Evolutionary conservation across 169 alveolate species (phyloP), one percentile per base, ranked within the genome.

Genomic region (Eimeria necatrix): DNA sequence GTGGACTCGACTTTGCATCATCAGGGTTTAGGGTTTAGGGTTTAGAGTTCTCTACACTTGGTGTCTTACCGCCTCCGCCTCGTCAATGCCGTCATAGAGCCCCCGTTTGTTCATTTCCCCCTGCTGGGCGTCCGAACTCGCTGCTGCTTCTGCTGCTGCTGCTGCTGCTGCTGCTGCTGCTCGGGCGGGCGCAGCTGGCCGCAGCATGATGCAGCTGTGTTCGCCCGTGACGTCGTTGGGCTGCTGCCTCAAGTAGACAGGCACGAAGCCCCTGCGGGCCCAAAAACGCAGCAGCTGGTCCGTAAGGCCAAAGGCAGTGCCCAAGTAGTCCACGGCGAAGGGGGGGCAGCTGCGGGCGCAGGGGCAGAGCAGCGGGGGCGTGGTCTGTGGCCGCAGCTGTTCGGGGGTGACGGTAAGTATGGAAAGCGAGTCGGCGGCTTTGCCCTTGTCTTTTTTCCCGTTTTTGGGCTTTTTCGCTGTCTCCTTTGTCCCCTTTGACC

Each of bases 161-260:
- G 90, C 91, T 2, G 73, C 91, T 41, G 70, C 83, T 3, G 96
- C 59, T 12, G 52, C 93, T 12, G 26, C 73, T 9, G 91, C 41
- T 12, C 74, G 10, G 6, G 51, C 90, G 6, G 32, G 84, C 32
- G 74, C 59, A 9, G 96, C 64, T 8, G 96, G 96, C 24, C 97
- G 96, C 78, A 99, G 85, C 99, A 99, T 97, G 70, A 99, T 97
- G 87, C 98, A 97, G 74, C 99, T 97, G 96, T 98, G 99, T 90
- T 99, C 99, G 32, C 99, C 99, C 4, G 99, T 99, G 48, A 99
- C 97, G 73, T 99, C 99, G 96, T 98, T 99, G 49, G 99, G 97
- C 59, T 98, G 98, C 97, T 99, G 99, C 68, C 99, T 97, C 61
- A 97, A 91, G 97, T 98, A 99, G 18, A 99, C 98, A 4, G 99